These are phyloP conservation scores for Omphalotus olearius DNA, from an alignment of 1,284 basidiomycete genomes.

Conservation along the genomic window DNA sequence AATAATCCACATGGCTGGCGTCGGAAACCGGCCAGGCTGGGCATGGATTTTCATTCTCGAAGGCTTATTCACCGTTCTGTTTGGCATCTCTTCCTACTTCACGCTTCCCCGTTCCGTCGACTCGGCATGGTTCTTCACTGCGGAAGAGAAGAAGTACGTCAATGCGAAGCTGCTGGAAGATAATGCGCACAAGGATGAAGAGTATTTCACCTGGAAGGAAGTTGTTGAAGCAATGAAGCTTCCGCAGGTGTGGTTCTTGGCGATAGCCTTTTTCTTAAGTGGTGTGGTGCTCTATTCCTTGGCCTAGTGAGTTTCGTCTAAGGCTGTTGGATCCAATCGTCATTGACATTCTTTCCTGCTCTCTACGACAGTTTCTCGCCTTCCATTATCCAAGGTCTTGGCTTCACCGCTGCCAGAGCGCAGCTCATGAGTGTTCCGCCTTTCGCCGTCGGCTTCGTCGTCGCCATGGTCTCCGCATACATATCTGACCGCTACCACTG, in stretches of 20 bases:
- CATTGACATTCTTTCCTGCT: background rate
- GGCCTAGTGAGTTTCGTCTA: slow-evolving; percentile 12
- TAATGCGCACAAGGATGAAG: slow-evolving; percentile 27
- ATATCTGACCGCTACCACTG: slow-evolving; percentile 27
- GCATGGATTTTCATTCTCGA: slow-evolving; percentile 54
- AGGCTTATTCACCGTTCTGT: slow-evolving; percentile 12
- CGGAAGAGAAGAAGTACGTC: slow-evolving; percentile 11
- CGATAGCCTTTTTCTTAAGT: slow-evolving; percentile 23
- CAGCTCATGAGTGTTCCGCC: slow-evolving; percentile 17
- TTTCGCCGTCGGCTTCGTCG: slow-evolving; percentile 16
- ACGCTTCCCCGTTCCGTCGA: slow-evolving; percentile 12
- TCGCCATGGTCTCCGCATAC: slow-evolving; percentile 23
- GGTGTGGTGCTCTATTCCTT: slow-evolving; percentile 18
- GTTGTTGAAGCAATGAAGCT: slow-evolving; percentile 32
- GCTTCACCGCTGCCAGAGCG: slow-evolving; percentile 9
- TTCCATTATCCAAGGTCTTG: slow-evolving; percentile 11
- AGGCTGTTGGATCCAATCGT: background rate
- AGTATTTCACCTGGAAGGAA: slow-evolving; percentile 32
- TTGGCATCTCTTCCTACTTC: slow-evolving; percentile 11
- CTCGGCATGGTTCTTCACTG: slow-evolving; percentile 5
- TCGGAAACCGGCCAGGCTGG: slow-evolving; percentile 41
- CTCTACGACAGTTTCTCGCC: slow-evolving; percentile 11
- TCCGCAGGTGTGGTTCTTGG: slow-evolving; percentile 27
- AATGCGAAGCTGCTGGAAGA: slow-evolving; percentile 17
- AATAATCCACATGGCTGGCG: slow-evolving; percentile 49